Evolutionary conservation across 208 protist genomes (phyloP), one percentile per base, ranked within the genome.

Genomic region (Acanthamoeba royreba): DNA sequence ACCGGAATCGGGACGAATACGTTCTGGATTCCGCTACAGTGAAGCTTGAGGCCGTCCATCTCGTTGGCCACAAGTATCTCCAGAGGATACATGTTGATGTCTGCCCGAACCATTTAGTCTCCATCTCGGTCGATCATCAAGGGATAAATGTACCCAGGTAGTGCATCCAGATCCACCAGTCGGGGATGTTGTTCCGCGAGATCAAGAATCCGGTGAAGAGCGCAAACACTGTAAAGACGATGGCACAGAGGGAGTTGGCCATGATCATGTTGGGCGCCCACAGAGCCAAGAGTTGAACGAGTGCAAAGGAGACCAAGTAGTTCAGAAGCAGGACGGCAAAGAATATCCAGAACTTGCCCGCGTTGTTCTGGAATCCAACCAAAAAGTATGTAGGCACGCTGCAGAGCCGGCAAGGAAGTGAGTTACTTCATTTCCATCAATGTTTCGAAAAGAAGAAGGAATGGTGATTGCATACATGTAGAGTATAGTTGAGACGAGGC

Each of bases 161-260:
- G n/a, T n/a, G n/a, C n/a, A n/a, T n/a, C n/a, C n/a, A n/a, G n/a
- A n/a, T n/a, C n/a, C n/a, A n/a, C n/a, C n/a, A n/a, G 0, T 0
- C 46, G 25, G 94, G 94, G 19, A 95, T 95, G 2, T 55, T 47
- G 1, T 55, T 19, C 35, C 49, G 25, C 22, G 81, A n/a, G 35
- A 95, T 95, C 19, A 95, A 87, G 9, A 95, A 95, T 15, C 94
- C 94, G 31, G 94, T 72, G 63, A 95, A 95, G 28, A 95, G 33
- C 28, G 40, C 55, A 40, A 95, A 95, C 1, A 95, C 35, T 4
- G 47, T 49, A 17, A 95, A 93, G 7, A 45, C 13, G 9, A 93
- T 86, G 52, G 79, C 94, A 28, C 66, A 47, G 0, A 92, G 45
- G 49, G 92, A 69, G 55, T 93, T 93, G 33, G 94, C 94, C 19